phyloP scores from a whole-genome alignment of 345 rosid species.

The Cardiospermum halicacabum region DNA sequence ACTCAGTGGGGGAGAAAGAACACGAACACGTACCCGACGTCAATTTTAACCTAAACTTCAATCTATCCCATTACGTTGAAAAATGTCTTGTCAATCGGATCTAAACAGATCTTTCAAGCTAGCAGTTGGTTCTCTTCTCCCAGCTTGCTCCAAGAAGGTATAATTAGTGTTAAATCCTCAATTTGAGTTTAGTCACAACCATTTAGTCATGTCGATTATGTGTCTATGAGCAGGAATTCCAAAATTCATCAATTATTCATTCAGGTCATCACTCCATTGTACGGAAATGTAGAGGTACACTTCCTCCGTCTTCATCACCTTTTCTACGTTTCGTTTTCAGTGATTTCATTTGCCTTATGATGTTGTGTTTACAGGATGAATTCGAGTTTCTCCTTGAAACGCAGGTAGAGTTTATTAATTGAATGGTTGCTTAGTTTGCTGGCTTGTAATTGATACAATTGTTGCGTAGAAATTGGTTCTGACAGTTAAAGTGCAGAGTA shows the following conservation, averaged over 20 bases:
- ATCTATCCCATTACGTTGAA: too few species aligned
- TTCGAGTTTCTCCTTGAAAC: too few species aligned
- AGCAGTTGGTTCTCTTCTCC: conserved; percentile 54
- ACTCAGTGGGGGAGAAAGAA: too few species aligned
- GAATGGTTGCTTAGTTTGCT: not conserved
- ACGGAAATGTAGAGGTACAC: conserved; percentile 53
- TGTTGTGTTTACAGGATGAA: too few species aligned
- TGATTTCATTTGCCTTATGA: too few species aligned
- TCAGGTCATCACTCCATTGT: conserved; percentile 69
- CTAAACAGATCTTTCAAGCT: conserved; percentile 51
- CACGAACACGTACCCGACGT: too few species aligned
- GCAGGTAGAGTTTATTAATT: conserved; percentile 38
- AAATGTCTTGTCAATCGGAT: conserved; percentile 32
- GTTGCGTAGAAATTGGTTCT: not conserved
- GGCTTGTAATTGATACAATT: not conserved
- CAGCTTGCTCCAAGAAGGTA: conserved; percentile 57
- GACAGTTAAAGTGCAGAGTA: not conserved
- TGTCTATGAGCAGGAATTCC: conserved; percentile 34
- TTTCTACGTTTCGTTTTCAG: not conserved
- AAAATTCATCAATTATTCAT: conserved; percentile 41
- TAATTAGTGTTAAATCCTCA: not conserved
- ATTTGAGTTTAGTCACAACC: too few species aligned
- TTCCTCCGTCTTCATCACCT: not conserved
- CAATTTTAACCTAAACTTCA: too few species aligned
- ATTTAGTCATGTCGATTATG: not conserved